phyloP scores from a whole-genome alignment of 495 filamentous ascomycete species.

The Xylaria grammica region DNA sequence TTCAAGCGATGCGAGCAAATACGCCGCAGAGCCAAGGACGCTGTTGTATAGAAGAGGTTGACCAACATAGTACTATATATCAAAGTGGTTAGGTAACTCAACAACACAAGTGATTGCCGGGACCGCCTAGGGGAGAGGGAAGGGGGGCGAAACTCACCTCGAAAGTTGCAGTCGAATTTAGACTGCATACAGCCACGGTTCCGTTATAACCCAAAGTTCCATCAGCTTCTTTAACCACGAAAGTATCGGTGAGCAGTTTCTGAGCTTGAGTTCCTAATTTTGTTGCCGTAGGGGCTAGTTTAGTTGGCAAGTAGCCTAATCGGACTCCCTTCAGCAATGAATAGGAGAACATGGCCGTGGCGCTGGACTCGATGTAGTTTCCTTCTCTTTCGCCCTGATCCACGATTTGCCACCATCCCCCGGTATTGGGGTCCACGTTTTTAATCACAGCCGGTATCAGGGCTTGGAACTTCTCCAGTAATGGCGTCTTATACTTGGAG shows the following conservation, averaged over 20 bases:
- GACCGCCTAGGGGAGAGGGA: background rate
- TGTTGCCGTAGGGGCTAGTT: constrained; percentile 27
- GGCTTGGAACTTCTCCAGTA: constrained; percentile 36
- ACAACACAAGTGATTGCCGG: background rate
- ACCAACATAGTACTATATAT: constrained; percentile 46
- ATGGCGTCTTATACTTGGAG: constrained; percentile 17
- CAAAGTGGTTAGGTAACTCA: constrained; percentile 22
- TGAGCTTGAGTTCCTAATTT: constrained; percentile 43
- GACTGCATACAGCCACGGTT: constrained; percentile 54
- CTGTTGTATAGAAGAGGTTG: constrained; percentile 52
- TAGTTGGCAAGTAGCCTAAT: constrained; percentile 47
- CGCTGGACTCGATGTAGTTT: constrained; percentile 68
- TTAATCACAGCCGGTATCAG: constrained; percentile 35
- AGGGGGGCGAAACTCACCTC: constrained; percentile 40
- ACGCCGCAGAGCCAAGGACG: constrained; percentile 49
- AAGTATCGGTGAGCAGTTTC: constrained; percentile 44
- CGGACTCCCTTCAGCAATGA: constrained; percentile 59
- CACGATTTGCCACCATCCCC: constrained; percentile 67
- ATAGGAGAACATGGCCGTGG: constrained; percentile 65
- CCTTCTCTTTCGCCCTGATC: constrained; percentile 47
- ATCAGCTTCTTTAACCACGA: constrained; percentile 48
- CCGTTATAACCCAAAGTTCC: constrained; percentile 49
- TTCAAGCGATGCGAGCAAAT: constrained; percentile 49
- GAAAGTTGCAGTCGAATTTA: constrained; percentile 53
- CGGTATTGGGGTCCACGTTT: constrained; percentile 47